Conservation (phyloP, 805 yeast genomes). For the Saccharomycopsis sp. region DNA sequence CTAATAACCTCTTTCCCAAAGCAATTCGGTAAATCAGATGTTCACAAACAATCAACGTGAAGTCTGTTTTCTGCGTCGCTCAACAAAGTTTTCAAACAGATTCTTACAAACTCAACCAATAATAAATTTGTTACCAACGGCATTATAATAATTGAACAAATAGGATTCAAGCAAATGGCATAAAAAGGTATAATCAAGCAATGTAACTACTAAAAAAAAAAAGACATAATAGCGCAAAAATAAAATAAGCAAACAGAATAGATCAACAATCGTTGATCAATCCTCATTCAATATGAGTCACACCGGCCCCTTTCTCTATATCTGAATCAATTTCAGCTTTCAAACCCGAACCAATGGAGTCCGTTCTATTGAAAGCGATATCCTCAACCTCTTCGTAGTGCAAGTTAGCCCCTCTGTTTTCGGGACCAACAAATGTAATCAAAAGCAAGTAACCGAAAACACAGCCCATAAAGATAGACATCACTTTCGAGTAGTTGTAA, state of each 20-base stretch:
- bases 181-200: too few species aligned
- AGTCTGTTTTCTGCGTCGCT: too few species aligned
- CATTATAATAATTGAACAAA: too few species aligned
- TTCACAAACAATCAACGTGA: too few species aligned
- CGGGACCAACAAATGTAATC: conserved; percentile 51
- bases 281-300: neutral
- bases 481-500: conserved; percentile 61
- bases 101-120: too few species aligned
- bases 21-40: too few species aligned
- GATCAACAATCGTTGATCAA: neutral
- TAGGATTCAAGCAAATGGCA: too few species aligned
- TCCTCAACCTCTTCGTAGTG: conserved; percentile 10
- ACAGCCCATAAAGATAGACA: conserved; percentile 63
- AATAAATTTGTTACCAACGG: too few species aligned
- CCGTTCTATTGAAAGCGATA: conserved; percentile 23
- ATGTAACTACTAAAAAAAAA: neutral
- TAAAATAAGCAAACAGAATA: neutral
- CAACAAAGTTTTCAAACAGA: too few species aligned
- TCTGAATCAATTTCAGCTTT: conserved; percentile 2
- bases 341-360: conserved; percentile 14
- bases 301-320: neutral
- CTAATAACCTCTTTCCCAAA: too few species aligned
- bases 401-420: conserved; percentile 27
- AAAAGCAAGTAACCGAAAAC: conserved; percentile 48
- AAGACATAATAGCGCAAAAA: too few species aligned